These are phyloP conservation scores for Kluyveromyces sp. DNA, from an alignment of 1,139 yeast genomes.

Conservation along the genomic window DNA sequence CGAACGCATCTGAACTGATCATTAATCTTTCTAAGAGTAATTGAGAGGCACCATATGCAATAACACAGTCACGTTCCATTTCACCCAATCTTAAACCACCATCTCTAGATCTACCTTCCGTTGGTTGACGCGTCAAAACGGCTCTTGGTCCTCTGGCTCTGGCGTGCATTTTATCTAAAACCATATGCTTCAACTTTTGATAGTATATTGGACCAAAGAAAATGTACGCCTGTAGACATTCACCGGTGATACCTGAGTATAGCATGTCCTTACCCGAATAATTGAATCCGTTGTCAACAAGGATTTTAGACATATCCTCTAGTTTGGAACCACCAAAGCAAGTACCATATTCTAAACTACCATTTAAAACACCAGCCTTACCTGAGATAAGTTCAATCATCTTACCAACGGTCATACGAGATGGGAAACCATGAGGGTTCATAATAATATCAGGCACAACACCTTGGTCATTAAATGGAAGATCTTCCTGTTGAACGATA, in stretches of 20 bases:
- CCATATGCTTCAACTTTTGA: slow-evolving; percentile 98
- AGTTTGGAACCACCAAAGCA: slow-evolving; percentile 96
- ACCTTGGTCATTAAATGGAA: slow-evolving; percentile 91
- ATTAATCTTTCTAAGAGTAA: slow-evolving; percentile 85
- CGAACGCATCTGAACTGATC: slow-evolving; percentile 96
- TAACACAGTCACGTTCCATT: slow-evolving; percentile 99
- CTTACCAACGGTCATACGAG: slow-evolving; percentile 99
- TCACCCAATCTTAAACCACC: slow-evolving; percentile 99
- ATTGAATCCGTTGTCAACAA: slow-evolving; percentile 85
- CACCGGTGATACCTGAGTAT: slow-evolving; percentile 98
- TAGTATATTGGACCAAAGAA: slow-evolving; percentile 98
- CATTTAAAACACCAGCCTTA: slow-evolving; percentile 93
- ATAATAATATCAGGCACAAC: slow-evolving; percentile 90
- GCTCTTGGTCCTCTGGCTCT: slow-evolving; percentile 99
- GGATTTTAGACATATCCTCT: slow-evolving; percentile 89
- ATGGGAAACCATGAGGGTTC: slow-evolving; percentile 99
- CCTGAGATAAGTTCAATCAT: slow-evolving; percentile 96
- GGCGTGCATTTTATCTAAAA: slow-evolving; percentile 97
- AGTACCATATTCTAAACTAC: slow-evolving; percentile 89
- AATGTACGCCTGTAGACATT: slow-evolving; percentile 91
- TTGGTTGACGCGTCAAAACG: slow-evolving; percentile 95
- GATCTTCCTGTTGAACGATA: slow-evolving; percentile 90
- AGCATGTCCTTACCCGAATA: slow-evolving; percentile 97
- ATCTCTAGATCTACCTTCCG: slow-evolving; percentile 98
- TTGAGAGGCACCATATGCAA: slow-evolving; percentile 98